A percentile compares a stretch with the other conserved stretches of the same genome.
Conservation (phyloP, 805 yeast genomes). For the Pichia heedii region DNA sequence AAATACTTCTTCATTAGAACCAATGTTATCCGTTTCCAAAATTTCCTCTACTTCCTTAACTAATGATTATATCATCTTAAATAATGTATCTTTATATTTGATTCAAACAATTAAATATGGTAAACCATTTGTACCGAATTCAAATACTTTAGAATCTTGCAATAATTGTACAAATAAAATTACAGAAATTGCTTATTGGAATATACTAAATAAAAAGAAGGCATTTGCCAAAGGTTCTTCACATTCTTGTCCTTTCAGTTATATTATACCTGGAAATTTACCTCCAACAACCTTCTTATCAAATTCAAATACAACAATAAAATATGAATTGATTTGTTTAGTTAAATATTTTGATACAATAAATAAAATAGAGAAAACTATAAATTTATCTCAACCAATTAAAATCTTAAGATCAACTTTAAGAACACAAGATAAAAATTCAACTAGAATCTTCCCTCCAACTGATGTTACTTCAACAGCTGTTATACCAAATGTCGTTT, state of each 20-base stretch:
- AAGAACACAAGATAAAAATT: conserved; percentile 76
- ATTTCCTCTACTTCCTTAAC: conserved; percentile 14
- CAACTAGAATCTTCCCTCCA: conserved; percentile 90
- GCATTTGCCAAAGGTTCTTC: conserved; percentile 51
- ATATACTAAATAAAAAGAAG: conserved; percentile 53
- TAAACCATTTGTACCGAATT: conserved; percentile 56
- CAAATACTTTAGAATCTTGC: conserved; percentile 43
- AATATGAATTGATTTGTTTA: conserved; percentile 68
- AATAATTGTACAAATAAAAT: conserved; percentile 44
- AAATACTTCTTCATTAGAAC: conserved; percentile 1
- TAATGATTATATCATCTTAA: conserved; percentile 40
- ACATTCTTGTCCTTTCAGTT: conserved; percentile 89
- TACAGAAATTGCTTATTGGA: conserved; percentile 79
- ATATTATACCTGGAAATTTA: conserved; percentile 75
- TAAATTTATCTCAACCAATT: conserved; percentile 50
- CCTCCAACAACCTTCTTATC: conserved; percentile 76
- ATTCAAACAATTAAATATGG: conserved; percentile 63
- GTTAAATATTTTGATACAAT: conserved; percentile 32
- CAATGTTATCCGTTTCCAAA: conserved; percentile 20
- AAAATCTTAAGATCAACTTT: conserved; percentile 68
- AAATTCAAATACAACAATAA: conserved; percentile 41
- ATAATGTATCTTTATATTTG: conserved; percentile 52
- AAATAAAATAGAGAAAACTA: conserved; percentile 27
- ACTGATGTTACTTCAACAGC: conserved; percentile 85
- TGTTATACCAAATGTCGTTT: conserved; percentile 77